Conservation (phyloP, 768 basidiomycete species). For the Amanita pallidorosea region DNA sequence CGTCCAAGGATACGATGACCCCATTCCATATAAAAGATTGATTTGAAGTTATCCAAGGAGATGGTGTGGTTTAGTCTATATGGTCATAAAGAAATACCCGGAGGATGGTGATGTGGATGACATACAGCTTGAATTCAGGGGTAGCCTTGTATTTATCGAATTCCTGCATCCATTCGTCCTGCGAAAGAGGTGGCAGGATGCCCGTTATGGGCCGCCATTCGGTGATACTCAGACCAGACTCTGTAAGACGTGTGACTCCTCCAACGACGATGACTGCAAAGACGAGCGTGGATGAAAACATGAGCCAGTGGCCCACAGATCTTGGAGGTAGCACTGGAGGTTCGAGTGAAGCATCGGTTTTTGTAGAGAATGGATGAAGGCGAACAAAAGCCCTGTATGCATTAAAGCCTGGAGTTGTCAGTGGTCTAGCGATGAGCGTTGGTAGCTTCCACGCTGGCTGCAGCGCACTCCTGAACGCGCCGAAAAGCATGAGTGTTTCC, state of each 20-base stretch:
- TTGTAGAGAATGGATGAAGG: background rate
- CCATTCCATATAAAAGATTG: conserved; percentile 99
- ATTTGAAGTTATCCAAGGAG: conserved; percentile 83
- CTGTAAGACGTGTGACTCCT: conserved; percentile 92
- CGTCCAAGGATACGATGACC: conserved; percentile 90
- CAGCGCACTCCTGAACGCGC: conserved; percentile 4
- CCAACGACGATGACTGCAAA: conserved; percentile 93
- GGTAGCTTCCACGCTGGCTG: background rate
- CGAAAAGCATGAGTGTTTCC: conserved; percentile 2
- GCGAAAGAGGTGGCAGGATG: conserved; percentile 69
- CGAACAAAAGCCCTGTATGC: background rate
- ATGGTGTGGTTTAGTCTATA: conserved; percentile 82
- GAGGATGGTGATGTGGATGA: conserved; percentile 7
- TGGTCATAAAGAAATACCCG: background rate
- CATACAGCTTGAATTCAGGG: conserved; percentile 93
- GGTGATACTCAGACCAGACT: conserved; percentile 95
- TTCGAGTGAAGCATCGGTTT: background rate
- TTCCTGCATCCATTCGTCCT: conserved; percentile 73
- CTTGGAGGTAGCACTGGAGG: conserved; percentile 47
- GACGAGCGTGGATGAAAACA: conserved; percentile 75
- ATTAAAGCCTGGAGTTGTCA: background rate
- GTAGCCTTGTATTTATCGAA: conserved; percentile 92
- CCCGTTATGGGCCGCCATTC: conserved; percentile 96
- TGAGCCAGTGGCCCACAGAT: conserved; percentile 75
- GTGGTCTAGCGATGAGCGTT: background rate